Evolutionary conservation across 257 asterid genomes (phyloP), one percentile per base, ranked within the genome.

Genomic region (Nicotiana attenuata): DNA sequence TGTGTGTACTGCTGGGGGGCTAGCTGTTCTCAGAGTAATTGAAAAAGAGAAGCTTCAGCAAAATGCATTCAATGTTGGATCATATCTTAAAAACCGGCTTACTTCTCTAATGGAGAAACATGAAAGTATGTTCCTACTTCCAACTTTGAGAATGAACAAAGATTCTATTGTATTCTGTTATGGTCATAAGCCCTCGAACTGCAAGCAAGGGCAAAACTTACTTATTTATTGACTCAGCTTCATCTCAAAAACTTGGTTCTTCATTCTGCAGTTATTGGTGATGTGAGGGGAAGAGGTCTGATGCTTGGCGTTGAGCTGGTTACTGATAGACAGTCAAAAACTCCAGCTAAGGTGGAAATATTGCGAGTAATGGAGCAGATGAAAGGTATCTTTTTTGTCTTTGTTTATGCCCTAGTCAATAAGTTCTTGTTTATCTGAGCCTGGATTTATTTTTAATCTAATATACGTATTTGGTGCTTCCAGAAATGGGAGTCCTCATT

Each of bases 301-400:
- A 88, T 96, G 91, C 93, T 96, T 31, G 98, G 98, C 16, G 89
- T 96, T 71, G 99, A 96, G 84, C 97, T 96, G 7, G 99, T 96
- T 22, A 89, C 87, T 4, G 95, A 96, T 82, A 93, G 90, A 28
- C 76, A 91, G 60, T 57, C 83, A 35, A 94, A 96, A 91, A 89
- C 92, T 28, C 98, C 98, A 3, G 99, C 98, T 31, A 96, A 90
- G 61, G 89, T 47, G 13, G 98, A 93, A 89, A 93, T 90, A 59
- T 83, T 91, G 19, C 91, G 89, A 61, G 65, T 91, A 45, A 93
- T 95, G 98, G 94, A 93, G 3, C 89, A 90, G 68, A 90, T 95
- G 96, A 93, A 87, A 93, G 98, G 99, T 92, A 65, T 41, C 50
- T 41, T 7, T 7, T 9, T 41, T 9, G 50, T 41, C 50, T 41